Percentiles rank a stretch among this genome's conserved stretches.
Conservation (phyloP, 345 rosid species). For the Heritiera littoralis region DNA sequence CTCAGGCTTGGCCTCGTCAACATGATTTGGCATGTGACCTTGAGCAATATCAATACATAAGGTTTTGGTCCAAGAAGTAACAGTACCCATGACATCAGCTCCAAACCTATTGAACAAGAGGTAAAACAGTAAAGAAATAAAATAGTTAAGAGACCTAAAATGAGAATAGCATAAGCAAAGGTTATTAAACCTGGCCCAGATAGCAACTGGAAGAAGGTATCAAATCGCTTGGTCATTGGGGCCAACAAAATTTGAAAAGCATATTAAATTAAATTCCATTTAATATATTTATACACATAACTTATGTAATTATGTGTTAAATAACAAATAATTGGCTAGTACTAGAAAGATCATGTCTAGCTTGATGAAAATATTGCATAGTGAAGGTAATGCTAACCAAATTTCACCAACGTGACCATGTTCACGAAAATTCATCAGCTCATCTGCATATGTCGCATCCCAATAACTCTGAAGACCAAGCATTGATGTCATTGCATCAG, state of each 20-base stretch:
- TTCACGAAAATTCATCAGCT: constrained; percentile 75
- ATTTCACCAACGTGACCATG: constrained; percentile 96
- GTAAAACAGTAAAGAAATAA: neutral
- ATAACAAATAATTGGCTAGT: neutral
- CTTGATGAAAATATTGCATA: neutral
- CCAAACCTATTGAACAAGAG: constrained; percentile 65
- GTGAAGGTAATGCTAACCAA: constrained; percentile 47
- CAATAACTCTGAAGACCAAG: constrained; percentile 91
- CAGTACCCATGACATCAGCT: constrained; percentile 83
- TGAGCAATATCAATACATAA: constrained; percentile 67
- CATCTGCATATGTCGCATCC: constrained; percentile 90
- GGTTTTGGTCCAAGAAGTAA: constrained; percentile 85
- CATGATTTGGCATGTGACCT: constrained; percentile 46
- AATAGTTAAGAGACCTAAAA: neutral
- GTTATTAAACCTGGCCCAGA: neutral
- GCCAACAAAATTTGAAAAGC: neutral
- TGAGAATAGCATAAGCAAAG: neutral
- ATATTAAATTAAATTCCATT: neutral
- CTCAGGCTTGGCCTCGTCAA: constrained; percentile 42
- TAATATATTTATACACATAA: neutral
- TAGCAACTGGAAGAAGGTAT: neutral
- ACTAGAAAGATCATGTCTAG: neutral
- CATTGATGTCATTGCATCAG: constrained; percentile 75
- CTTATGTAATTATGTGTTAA: neutral
- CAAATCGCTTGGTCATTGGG: neutral